Evolutionary conservation across 768 basidiomycete genomes (phyloP), one percentile per base, ranked within the genome.

Genomic region (Chalciporus sphaerocephalus): DNA sequence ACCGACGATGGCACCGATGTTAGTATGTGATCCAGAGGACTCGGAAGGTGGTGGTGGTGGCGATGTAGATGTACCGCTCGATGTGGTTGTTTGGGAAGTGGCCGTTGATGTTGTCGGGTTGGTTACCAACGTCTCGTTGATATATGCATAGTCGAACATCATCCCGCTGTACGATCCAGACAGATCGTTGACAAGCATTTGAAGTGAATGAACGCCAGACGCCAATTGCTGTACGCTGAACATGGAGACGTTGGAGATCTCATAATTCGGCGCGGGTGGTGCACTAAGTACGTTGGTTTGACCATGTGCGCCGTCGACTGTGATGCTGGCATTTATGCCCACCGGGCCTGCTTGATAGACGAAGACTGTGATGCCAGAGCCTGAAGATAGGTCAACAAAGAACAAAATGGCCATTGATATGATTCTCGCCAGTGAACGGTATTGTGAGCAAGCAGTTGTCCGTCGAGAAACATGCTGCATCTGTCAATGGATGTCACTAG

Each of bases 141-240:
- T 35, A 20, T 47, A 51, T 22, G 51, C 57, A 34, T 56, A 56
- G 40, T 58, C 59, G 11, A 60, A 61, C 59, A 56, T 61, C 56
- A 56, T 58, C 5, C 50, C 48, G 3, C 45, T 58, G 28, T 53
- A 58, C 1, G 58, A 53, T 11, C 58, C 59, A 13, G 38, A 46
- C 17, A 57, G 51, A 27, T 60, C 47, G 9, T 57, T 57, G 36
- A 60, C 32, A 23, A 52, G 47, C 23, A 59, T 32, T 4, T 4
- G 24, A 10, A 54, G 39, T 7, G 48, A 37, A 18, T 56, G 57
- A 40, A 34, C 21, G 5, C 53, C 58, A 11, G 55, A 48, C 11
- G 17, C 17, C 28, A 60, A 41, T 38, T 50, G 47, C n/a, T 55
- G 58, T n/a, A 57, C 41, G 44, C 53, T 20, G 28, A 60, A 60